Evolutionary conservation across 306 rosid genomes (phyloP).

Genomic region (Mucuna pruriens): DNA sequence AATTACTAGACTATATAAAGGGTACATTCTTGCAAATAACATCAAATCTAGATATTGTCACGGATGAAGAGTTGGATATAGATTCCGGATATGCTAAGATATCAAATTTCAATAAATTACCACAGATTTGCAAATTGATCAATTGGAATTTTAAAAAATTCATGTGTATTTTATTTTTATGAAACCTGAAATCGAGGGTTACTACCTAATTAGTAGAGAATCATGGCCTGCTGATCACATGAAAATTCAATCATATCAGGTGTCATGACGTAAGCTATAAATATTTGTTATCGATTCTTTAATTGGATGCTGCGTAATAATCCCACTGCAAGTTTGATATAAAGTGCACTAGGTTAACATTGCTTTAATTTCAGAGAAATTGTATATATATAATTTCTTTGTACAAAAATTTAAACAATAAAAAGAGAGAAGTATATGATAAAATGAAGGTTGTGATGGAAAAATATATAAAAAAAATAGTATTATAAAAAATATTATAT

Average conservation of each 20-base stretch:
- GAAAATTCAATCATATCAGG: not conserved
- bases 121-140: constrained; percentile 33
- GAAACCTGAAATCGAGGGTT: not conserved
- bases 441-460: not conserved
- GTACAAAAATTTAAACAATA: not conserved
- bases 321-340: not conserved
- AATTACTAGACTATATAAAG: no score
- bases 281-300: not conserved
- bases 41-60: constrained; percentile 33
- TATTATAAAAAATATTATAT: no score
- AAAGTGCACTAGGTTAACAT: not conserved
- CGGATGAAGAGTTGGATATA: constrained; percentile 21
- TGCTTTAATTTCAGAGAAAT: not conserved
- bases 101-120: constrained; percentile 18
- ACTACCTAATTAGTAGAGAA: not conserved
- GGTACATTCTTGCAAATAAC: constrained; percentile 37
- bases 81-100: constrained; percentile 45
- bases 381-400: no score
- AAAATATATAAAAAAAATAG: no score
- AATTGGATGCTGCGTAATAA: not conserved
- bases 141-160: constrained; percentile 6
- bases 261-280: not conserved
- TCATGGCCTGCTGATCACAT: not conserved
- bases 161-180: not conserved
- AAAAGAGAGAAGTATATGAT: not conserved